These are phyloP conservation scores for Lichtheimia ramosa DNA, from an alignment of 371 early-diverging fungal species.

Conservation along the genomic window DNA sequence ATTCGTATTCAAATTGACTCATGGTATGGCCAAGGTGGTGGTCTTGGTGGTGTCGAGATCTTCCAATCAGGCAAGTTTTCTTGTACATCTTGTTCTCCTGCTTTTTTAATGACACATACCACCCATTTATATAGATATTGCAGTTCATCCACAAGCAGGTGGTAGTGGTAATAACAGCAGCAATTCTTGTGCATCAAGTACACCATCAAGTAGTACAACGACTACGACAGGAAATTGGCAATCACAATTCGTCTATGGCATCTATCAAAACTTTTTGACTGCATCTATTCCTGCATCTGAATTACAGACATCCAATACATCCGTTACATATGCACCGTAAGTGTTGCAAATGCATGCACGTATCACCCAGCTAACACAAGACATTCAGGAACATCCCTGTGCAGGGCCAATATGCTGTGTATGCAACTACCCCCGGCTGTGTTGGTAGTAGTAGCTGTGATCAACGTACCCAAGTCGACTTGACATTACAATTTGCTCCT, in stretches of 20 bases:
- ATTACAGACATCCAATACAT: constrained; percentile 31
- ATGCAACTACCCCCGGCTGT: constrained; percentile 69
- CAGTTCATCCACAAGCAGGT: constrained; percentile 41
- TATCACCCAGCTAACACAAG: neutral
- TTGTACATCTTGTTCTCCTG: no score
- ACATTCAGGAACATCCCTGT: constrained; percentile 49
- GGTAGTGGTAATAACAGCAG: constrained; percentile 2
- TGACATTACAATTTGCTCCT: constrained; percentile 44
- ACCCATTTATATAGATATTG: constrained; percentile 31
- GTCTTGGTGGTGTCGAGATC: constrained; percentile 66
- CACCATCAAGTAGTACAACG: constrained; percentile 23
- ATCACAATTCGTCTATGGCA: constrained; percentile 32
- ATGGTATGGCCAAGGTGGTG: constrained; percentile 78
- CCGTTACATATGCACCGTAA: constrained; percentile 57
- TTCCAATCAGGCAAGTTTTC: constrained; percentile 54
- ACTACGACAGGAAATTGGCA: constrained; percentile 37
- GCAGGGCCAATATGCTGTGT: constrained; percentile 64
- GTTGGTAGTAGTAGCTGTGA: constrained; percentile 57
- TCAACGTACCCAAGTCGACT: constrained; percentile 48
- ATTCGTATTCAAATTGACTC: constrained; percentile 64
- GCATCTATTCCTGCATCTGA: constrained; percentile 34
- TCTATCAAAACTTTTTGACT: constrained; percentile 41
- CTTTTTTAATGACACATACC: neutral
- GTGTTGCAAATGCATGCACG: neutral
- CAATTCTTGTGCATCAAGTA: constrained; percentile 8